Conservation (phyloP, 2,329 filamentous ascomycete genomes). For the Aphanocladium album region DNA sequence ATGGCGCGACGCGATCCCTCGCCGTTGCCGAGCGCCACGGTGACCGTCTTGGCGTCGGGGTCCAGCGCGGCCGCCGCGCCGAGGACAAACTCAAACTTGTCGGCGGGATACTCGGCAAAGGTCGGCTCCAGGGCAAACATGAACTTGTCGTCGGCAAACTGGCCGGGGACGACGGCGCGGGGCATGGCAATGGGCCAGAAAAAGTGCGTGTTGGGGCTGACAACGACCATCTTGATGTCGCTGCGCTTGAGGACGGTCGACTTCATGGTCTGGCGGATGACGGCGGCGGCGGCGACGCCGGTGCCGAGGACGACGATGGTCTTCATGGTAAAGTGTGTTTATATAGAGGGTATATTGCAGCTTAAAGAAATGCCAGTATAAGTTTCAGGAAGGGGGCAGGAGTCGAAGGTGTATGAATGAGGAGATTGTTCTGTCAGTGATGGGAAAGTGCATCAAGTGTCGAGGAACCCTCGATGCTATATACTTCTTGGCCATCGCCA, state of each 20-base stretch:
- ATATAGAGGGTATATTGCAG: neutral
- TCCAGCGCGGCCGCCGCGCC: slow-evolving; percentile 44
- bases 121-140: slow-evolving; percentile 32
- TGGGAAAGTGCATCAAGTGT: neutral
- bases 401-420: no score
- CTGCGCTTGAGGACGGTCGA: slow-evolving; percentile 34
- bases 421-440: neutral
- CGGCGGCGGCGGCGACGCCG: slow-evolving; percentile 39
- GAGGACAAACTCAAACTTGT: slow-evolving; percentile 47
- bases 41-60: slow-evolving; percentile 36
- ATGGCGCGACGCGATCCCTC: slow-evolving; percentile 28
- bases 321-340: slow-evolving; percentile 18
- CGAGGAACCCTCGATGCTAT: neutral
- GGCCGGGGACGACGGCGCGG: slow-evolving; percentile 42
- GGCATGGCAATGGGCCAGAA: slow-evolving; percentile 46
- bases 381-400: no score
- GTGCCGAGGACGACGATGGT: slow-evolving; percentile 48
- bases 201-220: slow-evolving; percentile 43
- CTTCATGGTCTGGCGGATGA: slow-evolving; percentile 47
- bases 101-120: slow-evolving; percentile 43
- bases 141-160: slow-evolving; percentile 37
- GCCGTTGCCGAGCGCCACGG: slow-evolving; percentile 32
- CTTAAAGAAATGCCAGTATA: no score
- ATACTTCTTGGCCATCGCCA: neutral
- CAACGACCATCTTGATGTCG: slow-evolving; percentile 40